Evolutionary conservation across 805 yeast genomes (phyloP), one percentile per base, ranked within the genome.

Genomic region (Kuraishia capsulata): DNA sequence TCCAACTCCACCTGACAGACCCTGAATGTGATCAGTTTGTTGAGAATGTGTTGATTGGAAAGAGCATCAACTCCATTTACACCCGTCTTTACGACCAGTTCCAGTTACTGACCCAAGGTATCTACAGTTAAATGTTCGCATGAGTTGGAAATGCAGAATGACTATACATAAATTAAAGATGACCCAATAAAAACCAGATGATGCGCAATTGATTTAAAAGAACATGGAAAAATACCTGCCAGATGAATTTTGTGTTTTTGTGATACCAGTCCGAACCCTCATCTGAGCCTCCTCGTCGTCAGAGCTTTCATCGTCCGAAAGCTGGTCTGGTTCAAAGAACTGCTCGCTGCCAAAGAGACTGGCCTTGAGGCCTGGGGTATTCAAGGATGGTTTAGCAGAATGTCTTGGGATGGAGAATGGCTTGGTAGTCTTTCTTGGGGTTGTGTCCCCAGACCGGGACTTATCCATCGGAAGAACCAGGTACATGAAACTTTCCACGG

Each of bases 31-130:
- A 82, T 46, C 62, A 63, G 1, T 89, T 82, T 57, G 96, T 92
- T 14, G 97, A 87, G 40, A 75, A 65, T 41, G 62, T 69, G 2
- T 63, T 92, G 48, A 81, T 92, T 21, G 83, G 76, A 29, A 89
- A 83, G 59, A 85, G 96, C 50, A 51, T 82, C 41, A 94, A 95
- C 10, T 86, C 92, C 52, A 72, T 85, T 46, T 92, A 88, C 62
- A 92, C 98, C 1, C 69, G 96, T 47, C 65, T 92, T 24, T 92
- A 92, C 54, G 98, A 92, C 56, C 97, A 90, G 56, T 92, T 84
- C 64, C 98, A 92, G 60, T 65, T 92, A 57, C 62, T 88, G 36
- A 89, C 97, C 0, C 98, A 92, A 62, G 98, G 98, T 33, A 92
- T 92, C 20, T 92, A 87, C 57, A 78, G 75, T 29, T 36, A 36